These are phyloP conservation scores for Annulohypoxylon moriforme DNA, from an alignment of 495 filamentous ascomycete species.

Conservation along the genomic window DNA sequence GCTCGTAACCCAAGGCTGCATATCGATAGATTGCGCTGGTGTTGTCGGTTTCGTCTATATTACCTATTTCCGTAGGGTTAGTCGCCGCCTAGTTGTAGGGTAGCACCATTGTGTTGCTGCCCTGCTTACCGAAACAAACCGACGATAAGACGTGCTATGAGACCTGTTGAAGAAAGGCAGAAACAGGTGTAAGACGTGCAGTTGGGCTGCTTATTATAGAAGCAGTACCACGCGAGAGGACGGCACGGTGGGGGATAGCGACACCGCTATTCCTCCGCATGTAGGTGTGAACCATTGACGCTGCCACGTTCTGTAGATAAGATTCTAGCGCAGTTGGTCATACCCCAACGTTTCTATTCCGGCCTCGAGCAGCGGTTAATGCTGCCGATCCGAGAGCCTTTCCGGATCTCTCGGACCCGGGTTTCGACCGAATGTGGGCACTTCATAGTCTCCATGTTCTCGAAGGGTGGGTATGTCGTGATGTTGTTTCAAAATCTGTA, in stretches of 20 bases:
- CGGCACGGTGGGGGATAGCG: background rate
- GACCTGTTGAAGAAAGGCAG: background rate
- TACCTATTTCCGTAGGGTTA: constrained; percentile 13
- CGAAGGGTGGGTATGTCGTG: background rate
- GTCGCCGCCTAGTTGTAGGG: no score
- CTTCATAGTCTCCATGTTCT: background rate
- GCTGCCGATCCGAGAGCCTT: constrained; percentile 18
- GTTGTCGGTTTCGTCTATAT: constrained; percentile 32
- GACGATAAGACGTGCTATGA: constrained; percentile 20
- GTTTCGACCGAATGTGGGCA: background rate
- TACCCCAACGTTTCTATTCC: background rate
- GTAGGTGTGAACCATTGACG: constrained; percentile 12
- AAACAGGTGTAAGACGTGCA: background rate
- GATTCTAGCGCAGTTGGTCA: constrained; percentile 8
- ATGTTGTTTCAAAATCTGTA: background rate
- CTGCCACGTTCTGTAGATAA: constrained; percentile 16
- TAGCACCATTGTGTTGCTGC: constrained; percentile 1
- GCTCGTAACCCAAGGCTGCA: constrained; percentile 36
- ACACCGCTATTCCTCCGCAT: constrained; percentile 34
- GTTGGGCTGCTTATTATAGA: constrained; percentile 31
- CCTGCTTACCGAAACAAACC: constrained; percentile 26
- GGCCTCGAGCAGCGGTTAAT: constrained; percentile 5
- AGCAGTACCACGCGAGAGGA: constrained; percentile 6
- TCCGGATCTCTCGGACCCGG: constrained; percentile 18
- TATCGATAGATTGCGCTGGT: constrained; percentile 15